These are phyloP conservation scores for Rhizopus stolonifer DNA, from an alignment of 371 early-diverging fungal species.

Conservation along the genomic window DNA sequence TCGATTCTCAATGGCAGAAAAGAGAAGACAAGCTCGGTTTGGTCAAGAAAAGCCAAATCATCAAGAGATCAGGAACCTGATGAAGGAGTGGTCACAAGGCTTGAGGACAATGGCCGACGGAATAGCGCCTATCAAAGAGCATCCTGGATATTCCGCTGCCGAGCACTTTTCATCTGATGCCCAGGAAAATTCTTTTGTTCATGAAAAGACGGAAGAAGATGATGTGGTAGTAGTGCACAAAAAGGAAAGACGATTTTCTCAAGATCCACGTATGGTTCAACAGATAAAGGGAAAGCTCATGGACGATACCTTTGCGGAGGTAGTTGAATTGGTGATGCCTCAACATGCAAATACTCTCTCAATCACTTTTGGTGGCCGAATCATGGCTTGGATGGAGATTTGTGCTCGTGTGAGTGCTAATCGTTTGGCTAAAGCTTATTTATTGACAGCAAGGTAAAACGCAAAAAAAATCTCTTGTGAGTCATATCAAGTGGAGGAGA, in stretches of 20 bases:
- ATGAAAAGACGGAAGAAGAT: conserved; percentile 8
- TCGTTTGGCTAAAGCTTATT: conserved; percentile 54
- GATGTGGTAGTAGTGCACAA: conserved; percentile 4
- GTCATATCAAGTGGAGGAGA: conserved; percentile 6
- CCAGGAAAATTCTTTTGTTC: too few species aligned
- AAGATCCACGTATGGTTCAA: conserved; percentile 36
- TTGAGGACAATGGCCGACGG: conserved; percentile 26
- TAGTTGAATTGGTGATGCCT: conserved; percentile 70
- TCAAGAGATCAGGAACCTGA: conserved; percentile 26
- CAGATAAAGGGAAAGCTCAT: conserved; percentile 36
- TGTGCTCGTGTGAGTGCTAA: conserved; percentile 68
- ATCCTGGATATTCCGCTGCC: conserved; percentile 29
- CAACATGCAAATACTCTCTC: conserved; percentile 73
- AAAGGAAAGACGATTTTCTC: conserved; percentile 35
- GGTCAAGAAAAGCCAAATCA: conserved; percentile 6
- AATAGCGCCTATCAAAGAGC: conserved; percentile 36
- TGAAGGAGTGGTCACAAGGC: conserved; percentile 48
- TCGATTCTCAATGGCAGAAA: conserved; percentile 60
- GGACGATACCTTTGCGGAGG: conserved; percentile 62
- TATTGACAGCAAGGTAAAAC: conserved; percentile 62
- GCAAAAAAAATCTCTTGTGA: conserved; percentile 10
- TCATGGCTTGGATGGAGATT: conserved; percentile 78
- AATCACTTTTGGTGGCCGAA: conserved; percentile 81
- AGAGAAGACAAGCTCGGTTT: conserved; percentile 47
- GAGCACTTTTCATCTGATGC: conserved; percentile 7